Conservation (phyloP, 1,284 basidiomycete species). For the Leccinum subrobustum region DNA sequence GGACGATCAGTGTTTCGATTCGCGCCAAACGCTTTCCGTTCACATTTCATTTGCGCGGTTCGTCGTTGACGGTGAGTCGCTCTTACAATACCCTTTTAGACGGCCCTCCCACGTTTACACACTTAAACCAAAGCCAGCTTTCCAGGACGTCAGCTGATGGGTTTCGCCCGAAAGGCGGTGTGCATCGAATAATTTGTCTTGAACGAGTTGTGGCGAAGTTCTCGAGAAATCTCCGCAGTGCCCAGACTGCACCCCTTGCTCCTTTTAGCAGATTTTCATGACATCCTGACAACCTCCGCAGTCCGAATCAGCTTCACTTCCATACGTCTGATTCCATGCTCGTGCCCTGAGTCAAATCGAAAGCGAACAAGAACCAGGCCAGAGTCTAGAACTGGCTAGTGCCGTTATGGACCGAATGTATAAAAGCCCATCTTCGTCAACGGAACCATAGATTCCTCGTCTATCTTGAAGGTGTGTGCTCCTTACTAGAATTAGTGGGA, state of each 20-base stretch:
- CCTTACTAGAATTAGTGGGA: neutral
- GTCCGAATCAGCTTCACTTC: neutral
- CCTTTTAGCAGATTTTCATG: neutral
- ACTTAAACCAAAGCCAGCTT: too few relatives aligned
- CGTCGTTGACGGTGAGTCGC: conserved; percentile 39
- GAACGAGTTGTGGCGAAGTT: neutral
- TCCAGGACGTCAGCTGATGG: too few relatives aligned
- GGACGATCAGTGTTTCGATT: conserved; percentile 19
- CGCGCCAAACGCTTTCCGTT: conserved; percentile 24
- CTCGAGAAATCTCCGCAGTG: neutral
- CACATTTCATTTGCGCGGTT: conserved; percentile 45
- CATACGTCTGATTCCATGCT: neutral
- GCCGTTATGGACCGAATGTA: neutral
- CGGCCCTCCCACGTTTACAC: too few relatives aligned
- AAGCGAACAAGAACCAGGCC: neutral
- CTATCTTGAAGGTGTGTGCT: neutral
- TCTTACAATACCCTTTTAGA: too few relatives aligned
- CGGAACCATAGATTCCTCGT: neutral
- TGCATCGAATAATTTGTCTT: neutral
- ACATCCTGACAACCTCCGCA: neutral
- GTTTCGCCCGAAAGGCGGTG: too few relatives aligned
- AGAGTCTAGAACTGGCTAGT: neutral
- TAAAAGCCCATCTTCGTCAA: neutral
- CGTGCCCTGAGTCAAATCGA: neutral
- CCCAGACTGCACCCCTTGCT: neutral